Base-by-base conservation (phyloP, 495 filamentous ascomycete genomes). In the Penicillium fimorum region DNA sequence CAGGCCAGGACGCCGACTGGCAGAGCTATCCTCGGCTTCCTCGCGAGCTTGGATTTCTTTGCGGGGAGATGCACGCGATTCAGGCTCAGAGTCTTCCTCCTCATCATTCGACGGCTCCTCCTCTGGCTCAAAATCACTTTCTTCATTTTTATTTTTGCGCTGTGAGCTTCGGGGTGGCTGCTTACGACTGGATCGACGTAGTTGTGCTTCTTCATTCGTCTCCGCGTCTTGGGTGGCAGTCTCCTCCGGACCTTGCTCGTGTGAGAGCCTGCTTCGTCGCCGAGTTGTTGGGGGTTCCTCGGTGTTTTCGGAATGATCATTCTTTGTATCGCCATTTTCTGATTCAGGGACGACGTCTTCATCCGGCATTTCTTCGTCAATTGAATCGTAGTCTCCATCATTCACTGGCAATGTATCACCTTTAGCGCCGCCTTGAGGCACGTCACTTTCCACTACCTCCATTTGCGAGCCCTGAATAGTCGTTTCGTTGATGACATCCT, bases 81-180 rank as follows among this genome's bases (percentile, higher is more conserved):
- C 82, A 12, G 80, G 80, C 22, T 77, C 78, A 2, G 81, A 83
- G 47, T 76, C 78, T 56, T 91, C 90, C 44, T 87, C 86, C 38
- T 86, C 91, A 50, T 87, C 83, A 52, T 82, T 76, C 1, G 71
- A 74, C 24, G 74, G 74, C 32, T 86, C 86, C 47, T 85, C 84
- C 8, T 81, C 81, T 8, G 91, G 91, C 62, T 96, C 90, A 63
- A 96, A 96, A 59, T 96, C 92, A 67, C 90, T 94, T 61, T 87
- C 90, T 15, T 88, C 87, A 55, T 92, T 85, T 40, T 78, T 68
- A 6, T 69, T 57, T 25, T 79, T 82, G 48, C 81, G 82, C 65
- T 87, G 78, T 25, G 76, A 79, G 51, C 66, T 71, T 49, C 71
- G 73, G 27, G 60, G 46, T 24, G 73, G 74, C 55, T 76, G 79